Base-by-base conservation (phyloP, 345 rosid species). In the Linum lewisii region DNA sequence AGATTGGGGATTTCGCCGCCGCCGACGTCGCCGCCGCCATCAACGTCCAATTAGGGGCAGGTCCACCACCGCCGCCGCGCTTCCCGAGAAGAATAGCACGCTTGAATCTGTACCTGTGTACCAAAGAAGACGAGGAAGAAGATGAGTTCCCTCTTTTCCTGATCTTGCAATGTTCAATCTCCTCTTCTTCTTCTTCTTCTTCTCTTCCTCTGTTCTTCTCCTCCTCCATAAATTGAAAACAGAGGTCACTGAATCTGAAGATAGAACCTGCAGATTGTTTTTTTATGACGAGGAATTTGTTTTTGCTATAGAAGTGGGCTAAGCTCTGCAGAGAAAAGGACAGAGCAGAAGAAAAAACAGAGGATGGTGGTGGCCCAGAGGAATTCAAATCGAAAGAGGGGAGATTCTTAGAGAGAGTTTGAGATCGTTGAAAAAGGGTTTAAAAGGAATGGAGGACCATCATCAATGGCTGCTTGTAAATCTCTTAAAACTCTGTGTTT, bases 121-220 rank as follows among this genome's bases (percentile, higher is more conserved):
- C 78, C 50, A 86, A 42, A 15, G 97, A 83, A 21, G 99, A 93
- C 0, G 95, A 93, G 0, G 97, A 89, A 0, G 97, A 88, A 0
- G 98, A 88, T 0, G 95, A 89, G 63, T 88, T 71, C 32, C 91
- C 85, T 71, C 97, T 77, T 83, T 89, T 93, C 71, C 95, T 87
- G 72, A 89, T 85, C 82, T 87, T 93, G 11, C 60, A 21, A 55
- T 21, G 32, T 2, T 5, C 19, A 29, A 24, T 20, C 36, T 55
- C 59, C 37, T 26, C 34, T 16, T 29, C 34, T 29, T 8, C 34
- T 29, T 8, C 34, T 29, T 29, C n/a, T n/a, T 20, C 36, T 55
- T 36, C 37, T 26, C 34, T 16, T 29, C 34, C 7, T 8, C 34
- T 29, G n/a, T n/a, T n/a, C n/a, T n/a, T n/a, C n/a, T n/a, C 19